Base-by-base conservation (phyloP, 345 rosid species). In the Brassica juncea region DNA sequence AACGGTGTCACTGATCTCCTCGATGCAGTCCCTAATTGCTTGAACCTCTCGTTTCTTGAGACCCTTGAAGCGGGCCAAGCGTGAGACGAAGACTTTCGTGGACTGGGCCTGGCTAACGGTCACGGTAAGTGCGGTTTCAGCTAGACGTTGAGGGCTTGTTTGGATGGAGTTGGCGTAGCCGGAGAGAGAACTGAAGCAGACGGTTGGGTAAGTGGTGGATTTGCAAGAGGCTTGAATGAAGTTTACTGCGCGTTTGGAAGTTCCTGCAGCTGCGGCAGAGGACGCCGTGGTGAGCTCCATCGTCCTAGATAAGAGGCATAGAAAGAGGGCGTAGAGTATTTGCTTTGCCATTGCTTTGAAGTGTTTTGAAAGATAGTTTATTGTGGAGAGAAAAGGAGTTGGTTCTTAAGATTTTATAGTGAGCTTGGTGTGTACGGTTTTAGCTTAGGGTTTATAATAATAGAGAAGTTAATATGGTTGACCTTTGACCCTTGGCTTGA, bases 61-160 rank as follows among this genome's bases (percentile, higher is more conserved):
- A n/a, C 86, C 87, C 66, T 39, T 81, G 72, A 86, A 81, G 42
- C 82, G 90, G 3, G 83, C 71, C 65, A 87, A 54, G 57, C 82
- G 85, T 59, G 81, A 69, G 30, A 94, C 89, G 44, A 85, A 92
- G 11, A 82, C 68, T 57, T 76, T 84, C 4, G 93, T 71, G 63
- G 83, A 79, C 58, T 85, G 83, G 1, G 97, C 95, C 69, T 84
- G 77, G 68, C 64, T 66, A 0, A 89, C 69, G 81, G 95, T 94
- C 28, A 91, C 93, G 1, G 85, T 71, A 70, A 94, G 84, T 67
- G 99, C 97, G 1, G 97, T 87, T 62, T 84, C 85, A n/a, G 92
- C 90, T 71, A 94, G 64, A 44, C 89, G 90, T 28, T 68, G 74
- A 1, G 87, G 97, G 78, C 87, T 94, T 39, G 82, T 83, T 31